Base-by-base conservation (phyloP, 129 eudicot genomes). In the Calendula officinalis region DNA sequence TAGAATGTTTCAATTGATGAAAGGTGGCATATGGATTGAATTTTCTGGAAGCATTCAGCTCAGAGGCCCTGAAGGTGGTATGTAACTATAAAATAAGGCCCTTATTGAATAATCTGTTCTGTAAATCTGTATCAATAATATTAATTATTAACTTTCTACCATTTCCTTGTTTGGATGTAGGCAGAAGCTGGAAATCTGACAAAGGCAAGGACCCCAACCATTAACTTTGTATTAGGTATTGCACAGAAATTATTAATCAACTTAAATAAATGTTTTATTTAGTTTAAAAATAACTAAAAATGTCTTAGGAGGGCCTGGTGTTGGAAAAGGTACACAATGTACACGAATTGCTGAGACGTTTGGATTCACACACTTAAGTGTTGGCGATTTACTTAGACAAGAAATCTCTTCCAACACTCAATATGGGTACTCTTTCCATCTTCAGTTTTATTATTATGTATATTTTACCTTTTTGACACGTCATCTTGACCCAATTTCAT, bases 281-380 rank as follows among this genome's bases (percentile, higher is more conserved):
- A 22, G 30, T 22, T 22, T 22, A 22, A 22, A 22, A 22, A 22
- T 2, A 22, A 22, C 2, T 22, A 22, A 22, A 22, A 22, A 22
- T 22, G 30, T 22, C 2, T 22, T 22, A 91, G 98, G 98, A 58
- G 98, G 98, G 56, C 98, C 98, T 45, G 98, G 98, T 68, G 87
- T 90, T 60, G 98, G 96, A 50, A 91, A 91, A 82, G 98, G 98
- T 50, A 91, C 98, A 47, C 98, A 91, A 59, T 91, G 98, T 77
- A 49, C 67, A 32, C 75, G 71, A 60, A 87, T 91, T 62, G 98
- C 76, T 35, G 86, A 87, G 44, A 77, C 82, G 56, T 91, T 63
- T 63, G 98, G 98, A 47, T 84, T 91, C 82, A 82, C 90, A 27
- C 96, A 91, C 72, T 56, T 91, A 49, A 91, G 98, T 60, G 98